Conservation (phyloP, 306 rosid species). For the Mucuna pruriens region DNA sequence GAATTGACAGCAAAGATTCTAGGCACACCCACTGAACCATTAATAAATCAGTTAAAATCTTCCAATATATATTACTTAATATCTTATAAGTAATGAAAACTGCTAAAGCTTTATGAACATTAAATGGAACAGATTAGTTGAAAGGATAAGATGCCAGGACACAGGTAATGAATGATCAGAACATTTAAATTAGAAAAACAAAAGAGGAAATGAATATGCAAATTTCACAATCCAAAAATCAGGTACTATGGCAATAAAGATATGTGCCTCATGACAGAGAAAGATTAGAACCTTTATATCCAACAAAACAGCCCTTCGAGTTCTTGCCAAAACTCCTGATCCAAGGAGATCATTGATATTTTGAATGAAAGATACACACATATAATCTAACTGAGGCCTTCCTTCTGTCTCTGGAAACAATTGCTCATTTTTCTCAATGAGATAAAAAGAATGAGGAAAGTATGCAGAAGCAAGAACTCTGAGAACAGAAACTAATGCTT, state of each 20-base stretch:
- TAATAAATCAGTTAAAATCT: slow-evolving; percentile 38
- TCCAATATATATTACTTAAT: slow-evolving; percentile 20
- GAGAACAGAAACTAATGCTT: slow-evolving; percentile 73
- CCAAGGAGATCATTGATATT: slow-evolving; percentile 69
- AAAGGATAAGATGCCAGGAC: slow-evolving; percentile 17
- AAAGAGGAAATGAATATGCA: neutral
- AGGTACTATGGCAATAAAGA: slow-evolving; percentile 18
- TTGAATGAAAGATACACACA: slow-evolving; percentile 64
- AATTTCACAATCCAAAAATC: neutral
- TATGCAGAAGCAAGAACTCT: slow-evolving; percentile 58
- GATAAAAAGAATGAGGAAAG: slow-evolving; percentile 51
- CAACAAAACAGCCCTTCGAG: slow-evolving; percentile 87
- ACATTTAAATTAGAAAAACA: slow-evolving; percentile 18
- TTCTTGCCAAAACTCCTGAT: slow-evolving; percentile 74
- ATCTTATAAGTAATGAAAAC: slow-evolving; percentile 13
- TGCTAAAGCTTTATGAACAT: slow-evolving; percentile 26
- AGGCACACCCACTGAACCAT: slow-evolving; percentile 87
- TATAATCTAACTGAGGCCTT: slow-evolving; percentile 62
- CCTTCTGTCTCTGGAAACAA: slow-evolving; percentile 46
- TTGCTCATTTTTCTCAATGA: slow-evolving; percentile 46
- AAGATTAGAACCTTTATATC: slow-evolving; percentile 73
- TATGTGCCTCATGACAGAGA: neutral
- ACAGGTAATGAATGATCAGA: slow-evolving; percentile 21
- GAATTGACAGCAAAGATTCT: slow-evolving; percentile 81
- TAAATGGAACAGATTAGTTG: neutral